These are phyloP conservation scores for Moesziomyces sp. DNA, from an alignment of 1,284 basidiomycete species.

Conservation along the genomic window DNA sequence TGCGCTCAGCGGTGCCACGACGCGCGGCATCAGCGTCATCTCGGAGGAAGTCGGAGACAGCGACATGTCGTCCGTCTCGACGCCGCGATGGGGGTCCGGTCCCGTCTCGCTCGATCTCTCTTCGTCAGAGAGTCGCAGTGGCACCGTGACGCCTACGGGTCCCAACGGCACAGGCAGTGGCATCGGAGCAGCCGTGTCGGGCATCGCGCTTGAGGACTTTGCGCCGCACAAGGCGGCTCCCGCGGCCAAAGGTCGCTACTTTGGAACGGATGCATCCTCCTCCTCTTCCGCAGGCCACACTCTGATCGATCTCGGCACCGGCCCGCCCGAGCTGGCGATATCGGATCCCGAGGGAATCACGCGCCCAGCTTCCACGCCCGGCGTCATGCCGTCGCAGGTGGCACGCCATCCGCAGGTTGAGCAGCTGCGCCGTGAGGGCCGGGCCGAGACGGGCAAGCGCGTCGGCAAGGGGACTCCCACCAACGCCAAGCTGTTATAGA, in stretches of 20 bases:
- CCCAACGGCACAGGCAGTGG: constrained; percentile 2
- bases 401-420: constrained; percentile 47
- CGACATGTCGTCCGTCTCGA: constrained; percentile 27
- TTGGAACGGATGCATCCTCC: constrained; percentile 14
- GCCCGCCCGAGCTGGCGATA: constrained; percentile 27
- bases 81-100: constrained; percentile 23
- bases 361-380: constrained; percentile 36
- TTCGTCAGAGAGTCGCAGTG: constrained; percentile 25
- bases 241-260: constrained; percentile 29
- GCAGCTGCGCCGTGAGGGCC: constrained; percentile 35
- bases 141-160: constrained; percentile 30
- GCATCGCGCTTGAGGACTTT: constrained; percentile 29
- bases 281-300: constrained; percentile 19
- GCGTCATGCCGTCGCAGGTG: constrained; percentile 32
- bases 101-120: constrained; percentile 30
- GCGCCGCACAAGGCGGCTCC: constrained; percentile 1
- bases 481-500: constrained; percentile 32
- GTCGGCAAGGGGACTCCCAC: constrained; percentile 48
- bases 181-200: constrained; percentile 1
- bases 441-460: constrained; percentile 36
- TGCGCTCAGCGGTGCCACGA: constrained; percentile 16
- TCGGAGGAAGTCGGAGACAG: constrained; percentile 28
- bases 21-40: constrained; percentile 21
- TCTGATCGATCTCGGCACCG: constrained; percentile 31
- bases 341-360: constrained; percentile 38